Evolutionary conservation across 371 early-diverging fungal species (phyloP).

Genomic region (Batrachochytrium dendrobatidis): DNA sequence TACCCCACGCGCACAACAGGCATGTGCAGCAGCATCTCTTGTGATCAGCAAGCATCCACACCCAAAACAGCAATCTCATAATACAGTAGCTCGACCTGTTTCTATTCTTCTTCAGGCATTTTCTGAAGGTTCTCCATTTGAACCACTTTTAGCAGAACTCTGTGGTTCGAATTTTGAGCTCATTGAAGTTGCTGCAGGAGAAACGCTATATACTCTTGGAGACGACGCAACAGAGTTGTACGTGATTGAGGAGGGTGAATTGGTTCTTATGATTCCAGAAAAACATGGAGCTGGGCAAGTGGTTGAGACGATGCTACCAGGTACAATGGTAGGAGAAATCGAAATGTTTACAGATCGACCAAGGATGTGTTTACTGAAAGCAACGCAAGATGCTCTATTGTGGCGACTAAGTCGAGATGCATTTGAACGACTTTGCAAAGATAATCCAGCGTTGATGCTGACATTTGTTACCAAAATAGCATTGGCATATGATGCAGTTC

Average conservation of each 20-base stretch:
- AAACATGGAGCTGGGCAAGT: neutral
- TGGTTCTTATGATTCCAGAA: conserved; percentile 27
- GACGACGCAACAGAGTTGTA: conserved; percentile 56
- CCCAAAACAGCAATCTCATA: conserved; percentile 25
- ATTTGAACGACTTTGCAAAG: conserved; percentile 15
- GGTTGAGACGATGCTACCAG: conserved; percentile 33
- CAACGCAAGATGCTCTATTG: conserved; percentile 12
- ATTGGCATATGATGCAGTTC: conserved; percentile 21
- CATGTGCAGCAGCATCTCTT: neutral
- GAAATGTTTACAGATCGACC: conserved; percentile 33
- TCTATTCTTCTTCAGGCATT: conserved; percentile 61
- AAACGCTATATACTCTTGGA: conserved; percentile 61
- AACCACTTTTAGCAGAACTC: conserved; percentile 38
- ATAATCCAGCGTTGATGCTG: conserved; percentile 20
- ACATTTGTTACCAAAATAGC: conserved; percentile 25
- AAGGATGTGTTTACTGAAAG: conserved; percentile 23
- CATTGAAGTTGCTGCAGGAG: conserved; percentile 39
- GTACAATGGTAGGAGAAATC: conserved; percentile 43
- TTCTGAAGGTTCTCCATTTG: conserved; percentile 41
- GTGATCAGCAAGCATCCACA: conserved; percentile 3
- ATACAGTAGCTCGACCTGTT: conserved; percentile 25
- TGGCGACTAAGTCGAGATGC: conserved; percentile 22
- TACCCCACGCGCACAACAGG: neutral
- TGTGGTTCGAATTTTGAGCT: conserved; percentile 45
- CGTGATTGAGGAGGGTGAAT: conserved; percentile 69